Base-by-base conservation (phyloP, 1,284 basidiomycete species). In the Ustilago vetiveriae region DNA sequence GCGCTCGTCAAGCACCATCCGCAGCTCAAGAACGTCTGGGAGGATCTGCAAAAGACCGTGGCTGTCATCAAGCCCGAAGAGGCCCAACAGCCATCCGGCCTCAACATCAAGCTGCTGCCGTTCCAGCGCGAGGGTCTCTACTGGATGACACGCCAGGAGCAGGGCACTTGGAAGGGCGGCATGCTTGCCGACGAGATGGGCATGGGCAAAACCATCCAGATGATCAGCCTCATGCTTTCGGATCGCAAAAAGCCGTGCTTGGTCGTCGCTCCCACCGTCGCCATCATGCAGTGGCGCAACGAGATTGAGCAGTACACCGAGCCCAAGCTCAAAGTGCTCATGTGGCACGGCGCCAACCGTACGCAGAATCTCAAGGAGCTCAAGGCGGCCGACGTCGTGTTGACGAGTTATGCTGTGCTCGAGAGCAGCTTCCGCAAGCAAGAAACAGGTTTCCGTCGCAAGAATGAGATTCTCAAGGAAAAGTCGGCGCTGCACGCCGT, bases 191-290 rank as follows among this genome's bases (percentile, higher is more conserved):
- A 94, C 79, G 92, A 94, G 83, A 82, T 80, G 71, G 92, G 92
- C 33, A 97, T 98, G 95, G 95, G 95, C 27, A 98, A 98, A 84
- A 98, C 95, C 0, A 97, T 98, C 63, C 96, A 98, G 81, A 94
- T 95, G 74, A 94, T 98, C 46, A 88, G 93, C 3, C 86, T 98
- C 29, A 86, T 98, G 32, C 88, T 95, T 3, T 89, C 90, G 0
- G 90, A 92, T 79, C 83, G 87, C 42, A 84, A 86, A 66, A 90
- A 88, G 80, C 93, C 93, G 0, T 94, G 92, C 56, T 86, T 98
- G 9, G 92, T 98, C 19, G 87, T 98, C 29, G 95, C 95, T 3
- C 83, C 83, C 11, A 96, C 94, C 3, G 95, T 98, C 43, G 96
- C 96, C 22, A 89, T 99, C 69, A 94, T 98, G 89, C 95, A 99